Evolutionary conservation across 2,329 filamentous ascomycete genomes (phyloP), one percentile per base, ranked within the genome.

Genomic region (Cladosporium sphaerospermum): DNA sequence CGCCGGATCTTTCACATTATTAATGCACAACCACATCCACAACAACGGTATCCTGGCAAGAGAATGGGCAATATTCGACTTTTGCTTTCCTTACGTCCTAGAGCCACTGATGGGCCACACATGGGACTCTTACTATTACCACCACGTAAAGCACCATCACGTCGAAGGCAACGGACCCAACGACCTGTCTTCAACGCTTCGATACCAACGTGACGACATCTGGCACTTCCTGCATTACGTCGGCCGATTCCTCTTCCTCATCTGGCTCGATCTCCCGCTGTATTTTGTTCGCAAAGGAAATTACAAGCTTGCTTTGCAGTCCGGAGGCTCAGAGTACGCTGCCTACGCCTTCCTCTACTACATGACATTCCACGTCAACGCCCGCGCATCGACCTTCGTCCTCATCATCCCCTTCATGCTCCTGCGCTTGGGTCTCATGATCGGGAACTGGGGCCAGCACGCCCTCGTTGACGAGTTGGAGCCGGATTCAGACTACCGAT

Each of bases 21-120:
- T 92, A 80, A 87, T 88, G 78, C 88, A 92, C 63, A 87, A 92
- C 64, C 88, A 92, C 67, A 91, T 92, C 61, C 88, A 92, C 66
- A 83, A 83, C 74, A 78, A 83, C 43, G 88, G 88, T 13, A 41
- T 57, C 3, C 70, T 91, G 34, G 70, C 74, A 19, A 80, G 79
- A 61, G 66, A 71, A 7, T 80, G 78, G 51, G 70, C 71, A 33
- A 62, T 77, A 31, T 68, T 91, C 54, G 88, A 92, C 63, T 65
- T 69, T 5, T 49, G 77, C 1, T 91, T 90, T 60, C 88, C 88
- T 0, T 92, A 89, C 64, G 68, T 91, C 39, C 73, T 82, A 9
- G 85, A 90, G 60, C 87, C 87, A 0, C 70, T 92, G 53, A 86
- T 89, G 80, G 88, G 88, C 9, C 88, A 92, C 64, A 90, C 87